These are phyloP conservation scores for Aurinia saxatilis DNA, from an alignment of 345 rosid species.

Conservation along the genomic window DNA sequence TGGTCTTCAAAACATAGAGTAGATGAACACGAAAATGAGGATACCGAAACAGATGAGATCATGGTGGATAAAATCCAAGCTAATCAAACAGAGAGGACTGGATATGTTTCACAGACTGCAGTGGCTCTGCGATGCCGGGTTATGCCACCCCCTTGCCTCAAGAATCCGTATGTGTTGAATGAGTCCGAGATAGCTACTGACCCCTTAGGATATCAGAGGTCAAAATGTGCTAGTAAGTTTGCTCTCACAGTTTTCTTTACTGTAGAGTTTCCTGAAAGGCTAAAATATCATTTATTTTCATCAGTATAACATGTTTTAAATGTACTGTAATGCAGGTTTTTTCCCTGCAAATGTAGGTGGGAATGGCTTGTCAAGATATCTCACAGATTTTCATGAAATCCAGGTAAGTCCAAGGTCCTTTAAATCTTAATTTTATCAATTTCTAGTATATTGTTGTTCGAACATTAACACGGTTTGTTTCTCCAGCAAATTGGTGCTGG, in stretches of 20 bases:
- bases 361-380: slow-evolving; percentile 89
- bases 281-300: neutral
- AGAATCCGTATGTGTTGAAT: slow-evolving; percentile 70
- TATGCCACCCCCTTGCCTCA: slow-evolving; percentile 93
- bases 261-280: neutral
- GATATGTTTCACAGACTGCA: slow-evolving; percentile 78
- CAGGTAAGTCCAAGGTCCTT: slow-evolving; percentile 37
- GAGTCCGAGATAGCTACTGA: slow-evolving; percentile 47
- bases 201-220: slow-evolving; percentile 73
- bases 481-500: slow-evolving; percentile 85
- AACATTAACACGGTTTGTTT: neutral
- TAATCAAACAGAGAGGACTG: slow-evolving; percentile 32
- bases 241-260: neutral
- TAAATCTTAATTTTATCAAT: neutral
- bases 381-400: slow-evolving; percentile 89
- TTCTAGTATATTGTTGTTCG: neutral
- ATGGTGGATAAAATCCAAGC: slow-evolving; percentile 29
- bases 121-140: slow-evolving; percentile 78
- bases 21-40: slow-evolving; percentile 43
- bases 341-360: slow-evolving; percentile 55
- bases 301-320: neutral
- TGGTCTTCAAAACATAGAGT: slow-evolving; percentile 36
- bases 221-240: slow-evolving; percentile 72
- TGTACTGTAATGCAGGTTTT: slow-evolving; percentile 42
- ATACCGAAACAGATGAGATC: slow-evolving; percentile 35